Evolutionary conservation across 345 rosid genomes (phyloP).

Genomic region (Populus tremula): DNA sequence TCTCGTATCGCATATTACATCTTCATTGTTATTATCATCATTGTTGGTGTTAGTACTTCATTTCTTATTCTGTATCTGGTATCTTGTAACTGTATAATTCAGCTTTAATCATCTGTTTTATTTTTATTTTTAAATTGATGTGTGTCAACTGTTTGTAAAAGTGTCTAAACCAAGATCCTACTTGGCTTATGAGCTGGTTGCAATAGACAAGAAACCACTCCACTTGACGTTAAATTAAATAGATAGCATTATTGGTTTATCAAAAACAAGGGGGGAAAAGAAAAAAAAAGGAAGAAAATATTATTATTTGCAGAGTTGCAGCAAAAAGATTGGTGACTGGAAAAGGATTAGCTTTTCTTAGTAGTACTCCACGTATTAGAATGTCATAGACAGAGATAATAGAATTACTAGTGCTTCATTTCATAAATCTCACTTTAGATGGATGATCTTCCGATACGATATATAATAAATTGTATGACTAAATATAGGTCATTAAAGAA

Average conservation of each 20-base stretch:
- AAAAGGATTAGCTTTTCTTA: neutral
- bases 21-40: no score
- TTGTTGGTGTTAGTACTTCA: neutral
- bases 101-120: no score
- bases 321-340: neutral
- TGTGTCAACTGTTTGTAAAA: conserved; percentile 7
- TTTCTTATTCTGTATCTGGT: neutral
- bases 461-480: no score
- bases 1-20: no score
- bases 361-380: neutral
- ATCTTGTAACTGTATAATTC: neutral
- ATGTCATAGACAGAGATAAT: no score
- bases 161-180: conserved; percentile 2
- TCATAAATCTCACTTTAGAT: no score
- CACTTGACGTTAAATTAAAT: neutral
- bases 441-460: no score
- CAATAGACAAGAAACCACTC: neutral
- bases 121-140: no score
- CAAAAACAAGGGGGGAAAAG: neutral
- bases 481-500: no score
- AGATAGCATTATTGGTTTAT: neutral
- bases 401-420: no score
- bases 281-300: no score
- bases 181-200: neutral
- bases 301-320: neutral